Percentiles rank a stretch among this genome's conserved stretches.
These are phyloP conservation scores for Moringa oleifera DNA, from an alignment of 345 rosid species.

Conservation along the genomic window DNA sequence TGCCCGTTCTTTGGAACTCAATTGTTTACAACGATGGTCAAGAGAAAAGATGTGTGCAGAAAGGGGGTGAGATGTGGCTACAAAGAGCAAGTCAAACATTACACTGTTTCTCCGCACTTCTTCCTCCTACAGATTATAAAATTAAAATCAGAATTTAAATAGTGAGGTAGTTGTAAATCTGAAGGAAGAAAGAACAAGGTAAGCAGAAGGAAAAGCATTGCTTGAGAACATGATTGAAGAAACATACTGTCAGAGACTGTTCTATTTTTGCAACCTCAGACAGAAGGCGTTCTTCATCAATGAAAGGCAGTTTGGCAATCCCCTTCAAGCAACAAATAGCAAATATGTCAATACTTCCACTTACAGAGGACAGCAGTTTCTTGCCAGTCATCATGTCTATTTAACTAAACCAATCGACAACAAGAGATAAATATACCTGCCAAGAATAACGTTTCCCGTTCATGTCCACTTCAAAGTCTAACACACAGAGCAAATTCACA, in stretches of 20 bases:
- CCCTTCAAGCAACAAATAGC: conserved; percentile 41
- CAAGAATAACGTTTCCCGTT: conserved; percentile 87
- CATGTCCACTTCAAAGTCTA: conserved; percentile 97
- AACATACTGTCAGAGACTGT: conserved; percentile 64
- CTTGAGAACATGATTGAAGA: background rate
- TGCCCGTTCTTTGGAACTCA: conserved; percentile 42
- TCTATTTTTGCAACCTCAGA: conserved; percentile 72
- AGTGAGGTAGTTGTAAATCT: background rate
- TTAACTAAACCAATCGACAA: conserved; percentile 1
- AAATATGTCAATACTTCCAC: background rate
- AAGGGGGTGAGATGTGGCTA: conserved; percentile 71
- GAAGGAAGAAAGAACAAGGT: background rate
- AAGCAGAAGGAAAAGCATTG: background rate
- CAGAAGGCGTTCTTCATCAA: conserved; percentile 86
- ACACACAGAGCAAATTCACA: conserved; percentile 9
- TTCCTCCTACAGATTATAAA: conserved; percentile 50
- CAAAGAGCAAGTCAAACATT: conserved; percentile 89
- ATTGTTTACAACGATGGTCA: conserved; percentile 63
- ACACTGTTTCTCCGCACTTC: conserved; percentile 78
- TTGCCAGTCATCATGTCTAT: background rate
- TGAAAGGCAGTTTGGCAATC: conserved; percentile 93
- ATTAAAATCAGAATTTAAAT: background rate
- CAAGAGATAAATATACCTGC: conserved; percentile 52
- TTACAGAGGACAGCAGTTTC: background rate
- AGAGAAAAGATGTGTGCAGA: conserved; percentile 81